Evolutionary conservation across 495 filamentous ascomycete genomes (phyloP), one percentile per base, ranked within the genome.

Genomic region (Aspergillus affinis): DNA sequence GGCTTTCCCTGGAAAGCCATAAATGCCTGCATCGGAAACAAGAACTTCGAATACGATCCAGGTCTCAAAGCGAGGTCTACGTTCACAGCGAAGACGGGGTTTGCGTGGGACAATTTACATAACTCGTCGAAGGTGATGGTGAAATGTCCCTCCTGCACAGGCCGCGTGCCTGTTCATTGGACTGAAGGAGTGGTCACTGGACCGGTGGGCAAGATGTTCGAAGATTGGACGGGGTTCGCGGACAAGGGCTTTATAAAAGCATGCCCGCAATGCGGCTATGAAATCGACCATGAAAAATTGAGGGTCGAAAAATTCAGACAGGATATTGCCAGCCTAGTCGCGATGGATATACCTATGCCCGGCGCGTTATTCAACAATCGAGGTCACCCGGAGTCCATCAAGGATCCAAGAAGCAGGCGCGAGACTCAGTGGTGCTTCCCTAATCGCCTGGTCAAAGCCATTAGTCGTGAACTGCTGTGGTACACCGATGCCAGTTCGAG

Each of bases 1-100:
- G 85, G 85, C 3, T 81, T 96, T 55, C 92, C 91, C 2, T 96
- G 90, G 90, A 61, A 79, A 18, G 66, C 77, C 15, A 73, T 94
- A 41, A 79, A 86, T 62, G 61, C 75, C 8, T 83, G 80, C n/a
- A 92, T 96, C 61, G 80, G 93, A 64, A 73, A 73, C 20, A 67
- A 74, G 9, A 78, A 75, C 15, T 88, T 93, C 63, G 79, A 77
- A 49, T 94, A 91, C 67, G 75, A 72, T 5, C 75, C 85, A 6
- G 77, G 80, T 0, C 62, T 74, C 0, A 65, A 70, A 6, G 81
- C 82, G 47, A 75, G 70, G 45, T 55, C 59, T 3, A 41, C 54
- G 3, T 95, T 89, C 72, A 72, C 74, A 12, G 54, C 55, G 3
- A 61, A 61, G 20, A 91, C 88, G 3, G 72, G 77, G 2, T 77